phyloP scores from a whole-genome alignment of 1,139 yeast species.

The Nematodospora anomalae region DNA sequence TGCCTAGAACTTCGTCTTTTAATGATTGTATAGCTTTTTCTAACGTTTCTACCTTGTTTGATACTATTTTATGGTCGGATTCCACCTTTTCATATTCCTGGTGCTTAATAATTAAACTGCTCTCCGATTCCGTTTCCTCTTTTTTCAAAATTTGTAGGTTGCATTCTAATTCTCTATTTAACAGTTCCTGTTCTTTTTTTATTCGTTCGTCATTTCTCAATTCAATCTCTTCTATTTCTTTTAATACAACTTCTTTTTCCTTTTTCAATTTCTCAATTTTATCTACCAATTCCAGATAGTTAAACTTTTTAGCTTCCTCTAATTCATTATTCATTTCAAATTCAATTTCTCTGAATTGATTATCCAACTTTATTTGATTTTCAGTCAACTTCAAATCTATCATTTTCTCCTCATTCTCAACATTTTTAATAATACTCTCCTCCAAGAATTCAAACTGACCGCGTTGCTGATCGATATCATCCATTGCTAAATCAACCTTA shows the following conservation, averaged over 20 bases:
- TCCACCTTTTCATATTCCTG: background rate
- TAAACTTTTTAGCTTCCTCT: constrained; percentile 25
- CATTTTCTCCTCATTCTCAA: constrained; percentile 28
- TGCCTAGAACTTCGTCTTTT: constrained; percentile 7
- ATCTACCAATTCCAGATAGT: constrained; percentile 23
- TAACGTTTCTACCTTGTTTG: constrained; percentile 10
- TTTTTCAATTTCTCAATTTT: constrained; percentile 20
- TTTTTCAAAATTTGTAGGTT: constrained; percentile 3
- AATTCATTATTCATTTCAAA: constrained; percentile 35
- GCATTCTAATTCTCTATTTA: constrained; percentile 21
- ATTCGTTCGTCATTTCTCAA: constrained; percentile 11
- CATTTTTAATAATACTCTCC: constrained; percentile 28
- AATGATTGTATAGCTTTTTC: constrained; percentile 9
- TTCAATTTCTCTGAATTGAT: constrained; percentile 32
- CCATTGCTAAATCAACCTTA: constrained; percentile 21
- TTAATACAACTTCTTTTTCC: constrained; percentile 13
- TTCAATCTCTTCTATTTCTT: constrained; percentile 16
- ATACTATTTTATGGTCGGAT: background rate
- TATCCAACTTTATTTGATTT: constrained; percentile 22
- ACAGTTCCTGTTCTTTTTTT: constrained; percentile 17
- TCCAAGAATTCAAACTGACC: constrained; percentile 28
- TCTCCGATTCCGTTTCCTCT: background rate
- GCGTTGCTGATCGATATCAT: constrained; percentile 19
- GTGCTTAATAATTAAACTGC: background rate
- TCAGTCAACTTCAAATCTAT: constrained; percentile 26